Evolutionary conservation across 805 yeast species (phyloP), one percentile per base, ranked within the genome.

Genomic region (Kazachstania kunashirensis): DNA sequence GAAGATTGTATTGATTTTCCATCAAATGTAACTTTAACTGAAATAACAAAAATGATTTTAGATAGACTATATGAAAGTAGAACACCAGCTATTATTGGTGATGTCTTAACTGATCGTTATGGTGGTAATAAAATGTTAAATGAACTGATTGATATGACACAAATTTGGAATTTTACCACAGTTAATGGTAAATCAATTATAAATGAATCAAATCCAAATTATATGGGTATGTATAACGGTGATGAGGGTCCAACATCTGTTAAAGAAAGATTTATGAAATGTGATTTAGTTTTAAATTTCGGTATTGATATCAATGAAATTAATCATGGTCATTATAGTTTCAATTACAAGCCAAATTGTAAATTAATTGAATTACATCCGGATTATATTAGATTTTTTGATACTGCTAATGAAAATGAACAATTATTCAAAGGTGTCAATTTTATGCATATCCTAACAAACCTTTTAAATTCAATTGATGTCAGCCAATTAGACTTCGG

Each of bases 151-250:
- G 29, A 52, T 6, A 20, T 23, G 14, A 51, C 71, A 13, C 53
- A 64, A 35, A 69, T 73, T 51, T 78, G 74, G 55, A 73, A 67
- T 46, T 82, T 59, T 56, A 64, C 77, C 7, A 73, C 86, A 1
- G 66, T 71, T 34, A 73, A 73, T 72, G 94, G 86, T 12, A 80
- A 85, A 56, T 77, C 84, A 7, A 59, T 75, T 17, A 59, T 86
- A 28, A 78, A 86, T 59, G 96, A 86, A 61, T 59, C 74, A n/a
- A 63, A 68, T 41, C 63, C 70, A 6, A 65, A 70, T 32, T 86
- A 71, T 52, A 67, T 77, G 42, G 96, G 95, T 26, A 75, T 73
- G 25, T 88, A 80, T 55, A 73, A 69, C 44, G 95, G 95, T 24
- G 54, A 54, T 24, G 70, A 68, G 37, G 73, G 82, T 2, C 59